Conservation (phyloP, 2,329 filamentous ascomycete genomes). For the Passalora sequoiae region DNA sequence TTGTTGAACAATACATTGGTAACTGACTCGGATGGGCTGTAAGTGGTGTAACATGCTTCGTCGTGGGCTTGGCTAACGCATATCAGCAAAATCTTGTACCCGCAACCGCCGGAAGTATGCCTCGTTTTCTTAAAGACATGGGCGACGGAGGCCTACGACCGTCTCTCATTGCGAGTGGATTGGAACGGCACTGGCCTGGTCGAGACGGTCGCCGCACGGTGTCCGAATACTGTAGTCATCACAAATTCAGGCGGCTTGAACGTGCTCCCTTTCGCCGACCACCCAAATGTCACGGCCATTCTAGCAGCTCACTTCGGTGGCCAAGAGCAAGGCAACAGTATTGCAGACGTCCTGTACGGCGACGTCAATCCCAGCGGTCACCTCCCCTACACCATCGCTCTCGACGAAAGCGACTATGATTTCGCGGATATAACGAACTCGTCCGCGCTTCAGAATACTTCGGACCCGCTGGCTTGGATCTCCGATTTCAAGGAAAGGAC, state of each 20-base stretch:
- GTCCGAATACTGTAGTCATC: constrained; percentile 58
- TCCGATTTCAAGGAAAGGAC: constrained; percentile 50
- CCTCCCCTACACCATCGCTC: constrained; percentile 80
- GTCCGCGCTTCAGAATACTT: constrained; percentile 29
- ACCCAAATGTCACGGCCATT: constrained; percentile 63
- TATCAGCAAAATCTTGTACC: constrained; percentile 37
- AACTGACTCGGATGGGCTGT: constrained; percentile 30
- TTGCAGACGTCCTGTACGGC: constrained; percentile 59
- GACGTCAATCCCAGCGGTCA: constrained; percentile 70
- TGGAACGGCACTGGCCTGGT: constrained; percentile 42
- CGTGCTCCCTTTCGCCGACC: constrained; percentile 38
- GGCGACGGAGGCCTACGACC: constrained; percentile 44
- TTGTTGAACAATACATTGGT: constrained; percentile 38
- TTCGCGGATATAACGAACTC: constrained; percentile 36
- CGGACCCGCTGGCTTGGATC: constrained; percentile 41
- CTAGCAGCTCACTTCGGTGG: constrained; percentile 77
- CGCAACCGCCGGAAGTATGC: constrained; percentile 42
- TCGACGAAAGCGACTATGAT: constrained; percentile 44
- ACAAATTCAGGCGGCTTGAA: constrained; percentile 56
- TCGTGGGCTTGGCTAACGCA: background rate
- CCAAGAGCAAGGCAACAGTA: constrained; percentile 76
- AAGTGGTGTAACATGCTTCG: constrained; percentile 3
- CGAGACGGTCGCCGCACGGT: constrained; percentile 46
- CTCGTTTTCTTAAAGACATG: constrained; percentile 58
- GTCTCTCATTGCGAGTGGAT: constrained; percentile 38